A percentile compares a stretch with the other conserved stretches of the same genome.
phyloP scores from a whole-genome alignment of 352 stramenopile species.

The Phytophthora palmivora region DNA sequence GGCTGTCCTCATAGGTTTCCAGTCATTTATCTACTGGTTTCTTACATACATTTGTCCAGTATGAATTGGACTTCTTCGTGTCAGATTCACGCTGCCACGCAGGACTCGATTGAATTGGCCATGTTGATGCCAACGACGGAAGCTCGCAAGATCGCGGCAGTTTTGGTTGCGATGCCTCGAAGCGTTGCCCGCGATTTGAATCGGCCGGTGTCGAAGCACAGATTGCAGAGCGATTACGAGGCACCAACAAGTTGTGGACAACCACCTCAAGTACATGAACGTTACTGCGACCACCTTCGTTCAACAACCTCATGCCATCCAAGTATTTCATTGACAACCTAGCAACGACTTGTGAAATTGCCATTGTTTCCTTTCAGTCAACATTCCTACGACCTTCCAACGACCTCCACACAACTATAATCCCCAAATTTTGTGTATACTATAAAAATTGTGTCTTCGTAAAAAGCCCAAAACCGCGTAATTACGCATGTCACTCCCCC shows the following conservation, averaged over 20 bases:
- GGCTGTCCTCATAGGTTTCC: slow-evolving; percentile 1
- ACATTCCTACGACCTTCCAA: not conserved
- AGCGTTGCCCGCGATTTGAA: slow-evolving; percentile 20
- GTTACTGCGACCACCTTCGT: slow-evolving; percentile 3
- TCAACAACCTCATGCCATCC: not conserved
- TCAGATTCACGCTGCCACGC: not conserved
- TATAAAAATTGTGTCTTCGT: not conserved
- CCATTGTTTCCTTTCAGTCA: not conserved
- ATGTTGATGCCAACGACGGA: slow-evolving; percentile 13
- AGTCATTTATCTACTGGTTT: not conserved
- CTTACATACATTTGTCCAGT: not conserved
- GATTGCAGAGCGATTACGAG: slow-evolving; percentile 7
- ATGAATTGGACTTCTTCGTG: not conserved
- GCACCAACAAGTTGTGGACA: too few relatives aligned
- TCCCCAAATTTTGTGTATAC: too few relatives aligned
- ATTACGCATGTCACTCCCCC: slow-evolving; percentile 17
- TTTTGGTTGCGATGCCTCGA: slow-evolving; percentile 25
- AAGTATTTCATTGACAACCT: not conserved
- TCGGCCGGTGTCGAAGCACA: slow-evolving; percentile 10
- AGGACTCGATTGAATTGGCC: not conserved
- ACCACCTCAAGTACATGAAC: slow-evolving; percentile 5
- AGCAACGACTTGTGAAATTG: not conserved
- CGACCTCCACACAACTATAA: too few relatives aligned
- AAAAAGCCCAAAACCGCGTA: slow-evolving; percentile 12
- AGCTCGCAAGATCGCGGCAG: slow-evolving; percentile 20